These are phyloP conservation scores for Schwanniomyces vanrijiae DNA, from an alignment of 805 yeast species.

Conservation along the genomic window DNA sequence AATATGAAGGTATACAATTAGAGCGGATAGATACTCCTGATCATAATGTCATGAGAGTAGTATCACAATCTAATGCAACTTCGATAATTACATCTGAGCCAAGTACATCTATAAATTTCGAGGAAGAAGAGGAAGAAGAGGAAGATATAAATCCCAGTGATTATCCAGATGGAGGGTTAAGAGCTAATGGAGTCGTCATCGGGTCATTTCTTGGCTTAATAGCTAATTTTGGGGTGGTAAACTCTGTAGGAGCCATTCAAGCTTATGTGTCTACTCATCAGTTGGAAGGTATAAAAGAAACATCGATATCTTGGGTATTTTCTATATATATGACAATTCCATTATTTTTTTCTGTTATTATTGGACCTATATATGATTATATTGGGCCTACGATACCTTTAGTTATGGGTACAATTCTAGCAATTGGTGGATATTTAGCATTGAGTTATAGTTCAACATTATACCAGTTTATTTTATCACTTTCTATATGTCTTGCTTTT, in stretches of 20 bases:
- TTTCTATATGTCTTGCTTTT: slow-evolving; percentile 45
- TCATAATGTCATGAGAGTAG: too few species aligned
- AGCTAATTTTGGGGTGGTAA: slow-evolving; percentile 29
- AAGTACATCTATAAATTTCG: too few species aligned
- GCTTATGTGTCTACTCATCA: slow-evolving; percentile 38
- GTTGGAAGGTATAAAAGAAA: slow-evolving; percentile 22
- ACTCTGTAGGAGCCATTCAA: slow-evolving; percentile 41
- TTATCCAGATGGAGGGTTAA: slow-evolving; percentile 25
- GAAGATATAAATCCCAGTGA: too few species aligned
- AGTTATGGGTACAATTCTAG: slow-evolving; percentile 41
- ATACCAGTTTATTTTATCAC: slow-evolving; percentile 60
- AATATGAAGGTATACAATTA: too few species aligned
- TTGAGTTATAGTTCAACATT: slow-evolving; percentile 51
- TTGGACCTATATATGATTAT: slow-evolving; percentile 63
- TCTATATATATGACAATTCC: slow-evolving; percentile 35
- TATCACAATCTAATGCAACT: too few species aligned
- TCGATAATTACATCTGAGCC: too few species aligned
- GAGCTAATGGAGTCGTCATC: slow-evolving; percentile 21
- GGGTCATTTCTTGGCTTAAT: slow-evolving; percentile 26
- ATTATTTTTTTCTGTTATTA: slow-evolving; percentile 29
- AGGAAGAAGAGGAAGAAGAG: too few species aligned
- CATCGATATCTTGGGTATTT: slow-evolving; percentile 40
- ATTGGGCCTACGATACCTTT: slow-evolving; percentile 53
- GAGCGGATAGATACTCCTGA: too few species aligned
- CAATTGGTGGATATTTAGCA: slow-evolving; percentile 51